Evolutionary conservation across 1,139 yeast genomes (phyloP), one percentile per base, ranked within the genome.

Genomic region (Williopsis jadinii): DNA sequence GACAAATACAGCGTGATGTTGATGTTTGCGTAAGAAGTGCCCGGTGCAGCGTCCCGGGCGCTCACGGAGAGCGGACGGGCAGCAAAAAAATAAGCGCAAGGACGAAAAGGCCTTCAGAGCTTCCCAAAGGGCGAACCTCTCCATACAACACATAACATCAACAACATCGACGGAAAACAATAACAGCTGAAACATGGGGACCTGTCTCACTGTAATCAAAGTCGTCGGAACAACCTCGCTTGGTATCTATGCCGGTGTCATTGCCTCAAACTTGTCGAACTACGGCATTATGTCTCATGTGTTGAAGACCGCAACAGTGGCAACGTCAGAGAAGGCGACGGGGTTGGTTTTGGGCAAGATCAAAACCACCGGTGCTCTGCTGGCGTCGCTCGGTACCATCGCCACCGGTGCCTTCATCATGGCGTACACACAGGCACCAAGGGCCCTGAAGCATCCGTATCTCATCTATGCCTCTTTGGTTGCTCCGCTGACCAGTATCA

Each of bases 161-260:
- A 28, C 30, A 9, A 19, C 28, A 11, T 14, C 8, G 9, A 33
- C 28, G 24, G 12, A 15, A 8, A 14, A 28, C 37, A 28, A 35
- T 28, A 29, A 29, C 14, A 19, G 27, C 26, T 15, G 13, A 19
- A 43, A 24, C 15, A 54, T 54, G 58, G 58, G 58, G 8, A 46
- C 55, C 19, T 54, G 58, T 45, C 47, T 52, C 30, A 53, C 63
- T 27, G 56, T 60, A 26, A 63, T 62, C 34, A 63, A 62, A 44
- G 55, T 60, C 27, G 68, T 84, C 48, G 96, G 95, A 50, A 78
- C 87, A 49, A 81, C 95, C 35, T 80, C 95, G 40, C 81, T 88
- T 83, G 90, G 96, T 66, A 75, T 88, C 49, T 95, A 95, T 61
- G 84, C 95, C 32, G 97, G 97, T 55, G 79, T 84, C 78, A 92